These are phyloP conservation scores for Astraeus odoratus DNA, from an alignment of 768 basidiomycete genomes.

Conservation along the genomic window DNA sequence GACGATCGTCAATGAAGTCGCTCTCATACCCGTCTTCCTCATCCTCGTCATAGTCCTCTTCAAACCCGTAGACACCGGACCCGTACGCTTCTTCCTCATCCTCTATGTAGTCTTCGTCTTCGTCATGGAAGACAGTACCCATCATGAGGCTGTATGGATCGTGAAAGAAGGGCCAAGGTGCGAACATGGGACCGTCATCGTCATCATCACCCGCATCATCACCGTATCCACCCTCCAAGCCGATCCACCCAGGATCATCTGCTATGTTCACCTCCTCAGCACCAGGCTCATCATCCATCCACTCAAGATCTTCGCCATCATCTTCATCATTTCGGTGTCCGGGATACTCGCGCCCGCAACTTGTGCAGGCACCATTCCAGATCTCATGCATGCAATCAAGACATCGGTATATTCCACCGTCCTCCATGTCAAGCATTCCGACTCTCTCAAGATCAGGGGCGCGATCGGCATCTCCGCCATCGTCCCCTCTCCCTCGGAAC, in stretches of 20 bases:
- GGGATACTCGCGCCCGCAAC: constrained; percentile 53
- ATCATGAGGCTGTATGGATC: constrained; percentile 14
- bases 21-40: constrained; percentile 42
- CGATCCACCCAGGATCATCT: constrained; percentile 29
- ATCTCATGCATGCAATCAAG: constrained; percentile 75
- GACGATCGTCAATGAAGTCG: constrained; percentile 51
- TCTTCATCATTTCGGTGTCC: constrained; percentile 36
- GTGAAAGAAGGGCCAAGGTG: constrained; percentile 14
- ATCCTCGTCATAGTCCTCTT: constrained; percentile 16
- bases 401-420: constrained; percentile 73
- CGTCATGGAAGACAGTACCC: constrained; percentile 15
- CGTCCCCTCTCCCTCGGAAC: constrained; percentile 18
- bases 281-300: constrained; percentile 33
- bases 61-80: constrained; percentile 2
- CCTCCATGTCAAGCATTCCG: constrained; percentile 67
- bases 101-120: constrained; percentile 10
- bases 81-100: constrained; percentile 14
- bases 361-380: constrained; percentile 57
- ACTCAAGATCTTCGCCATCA: constrained; percentile 21
- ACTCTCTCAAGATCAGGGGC: constrained; percentile 29
- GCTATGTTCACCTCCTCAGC: constrained; percentile 24
- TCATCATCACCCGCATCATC: constrained; percentile 26
- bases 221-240: constrained; percentile 26
- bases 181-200: constrained; percentile 6
- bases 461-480: constrained; percentile 11